Evolutionary conservation across 2,329 filamentous ascomycete genomes (phyloP), one percentile per base, ranked within the genome.

Genomic region (Cladorrhinum sp.): DNA sequence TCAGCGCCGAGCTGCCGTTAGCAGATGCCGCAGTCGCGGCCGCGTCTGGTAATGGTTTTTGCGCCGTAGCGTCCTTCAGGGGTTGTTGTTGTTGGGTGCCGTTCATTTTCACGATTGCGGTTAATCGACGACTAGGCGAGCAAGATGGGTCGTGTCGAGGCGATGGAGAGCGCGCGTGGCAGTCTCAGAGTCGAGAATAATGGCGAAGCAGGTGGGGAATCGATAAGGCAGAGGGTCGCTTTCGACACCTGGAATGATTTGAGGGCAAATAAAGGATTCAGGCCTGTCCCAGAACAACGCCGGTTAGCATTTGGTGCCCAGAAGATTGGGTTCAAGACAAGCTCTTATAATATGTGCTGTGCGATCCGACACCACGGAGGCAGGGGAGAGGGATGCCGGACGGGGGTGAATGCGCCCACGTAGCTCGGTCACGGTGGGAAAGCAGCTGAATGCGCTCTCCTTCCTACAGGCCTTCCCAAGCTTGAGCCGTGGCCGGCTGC

Each of bases 1-100:
- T 80, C 33, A 72, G 56, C 28, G 64, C 62, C 23, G 66, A 67
- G 61, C 63, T 68, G 36, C 68, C 69, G 59, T 70, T 70, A 9
- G 65, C 50, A 7, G 64, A 48, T 18, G 65, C 53, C 18, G 65
- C 54, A n/a, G 65, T n/a, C 16, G 64, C 39, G n/a, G 59, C 48
- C 53, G 64, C 53, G 28, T 58, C 62, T 16, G 57, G 55, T 42
- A 51, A 39, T 24, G 57, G 30, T 54, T 59, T 64, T 62, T 63
- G 64, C 62, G 57, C 58, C 60, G 60, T 46, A 23, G 58, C 28
- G 16, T 59, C 55, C 21, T 59, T 62, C 20, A 60, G 33, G 18
- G 59, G 50, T 60, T 65, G 65, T 65, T 67, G 67, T 62, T 61
- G 61, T 66, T 68, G 66, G 59, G 64, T 61, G 50, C 69, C 69